Percentiles rank a stretch among this genome's conserved stretches.
phyloP scores from a whole-genome alignment of 306 rosid species.

The Luffa aegyptiaca region DNA sequence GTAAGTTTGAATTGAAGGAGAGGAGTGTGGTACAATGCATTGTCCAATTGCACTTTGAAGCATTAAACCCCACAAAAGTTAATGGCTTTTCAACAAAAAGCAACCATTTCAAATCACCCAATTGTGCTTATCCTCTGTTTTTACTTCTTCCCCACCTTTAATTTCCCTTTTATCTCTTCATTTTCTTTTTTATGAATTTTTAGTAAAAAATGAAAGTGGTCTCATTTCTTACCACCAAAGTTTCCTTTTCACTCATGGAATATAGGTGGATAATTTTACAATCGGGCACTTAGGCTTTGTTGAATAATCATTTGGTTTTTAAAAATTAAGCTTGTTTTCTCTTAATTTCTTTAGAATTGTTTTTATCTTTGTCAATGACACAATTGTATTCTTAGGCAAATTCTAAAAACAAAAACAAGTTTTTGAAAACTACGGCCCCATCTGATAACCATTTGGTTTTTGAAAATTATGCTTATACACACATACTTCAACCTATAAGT shows the following conservation, averaged over 20 bases:
- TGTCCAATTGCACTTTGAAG: not conserved
- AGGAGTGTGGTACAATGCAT: not conserved
- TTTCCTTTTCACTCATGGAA: not conserved
- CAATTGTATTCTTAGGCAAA: too few species aligned
- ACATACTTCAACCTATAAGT: too few species aligned
- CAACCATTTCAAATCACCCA: not conserved
- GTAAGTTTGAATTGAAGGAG: not conserved
- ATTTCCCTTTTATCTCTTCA: not conserved
- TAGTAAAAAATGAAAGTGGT: not conserved
- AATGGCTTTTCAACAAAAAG: not conserved
- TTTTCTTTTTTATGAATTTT: not conserved
- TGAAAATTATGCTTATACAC: too few species aligned
- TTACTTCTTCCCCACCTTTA: not conserved
- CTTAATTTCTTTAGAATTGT: too few species aligned
- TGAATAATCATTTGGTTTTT: too few species aligned
- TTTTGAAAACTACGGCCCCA: too few species aligned
- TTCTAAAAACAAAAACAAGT: too few species aligned
- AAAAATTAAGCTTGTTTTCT: too few species aligned
- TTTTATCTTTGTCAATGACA: too few species aligned
- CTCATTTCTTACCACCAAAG: not conserved
- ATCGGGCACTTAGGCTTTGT: too few species aligned
- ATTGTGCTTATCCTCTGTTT: not conserved
- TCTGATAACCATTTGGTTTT: too few species aligned
- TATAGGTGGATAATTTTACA: too few species aligned
- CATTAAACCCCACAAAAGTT: constrained; percentile 1